These are phyloP conservation scores for Chlorella sp. DNA, from an alignment of 139 green algal species.

Conservation along the genomic window DNA sequence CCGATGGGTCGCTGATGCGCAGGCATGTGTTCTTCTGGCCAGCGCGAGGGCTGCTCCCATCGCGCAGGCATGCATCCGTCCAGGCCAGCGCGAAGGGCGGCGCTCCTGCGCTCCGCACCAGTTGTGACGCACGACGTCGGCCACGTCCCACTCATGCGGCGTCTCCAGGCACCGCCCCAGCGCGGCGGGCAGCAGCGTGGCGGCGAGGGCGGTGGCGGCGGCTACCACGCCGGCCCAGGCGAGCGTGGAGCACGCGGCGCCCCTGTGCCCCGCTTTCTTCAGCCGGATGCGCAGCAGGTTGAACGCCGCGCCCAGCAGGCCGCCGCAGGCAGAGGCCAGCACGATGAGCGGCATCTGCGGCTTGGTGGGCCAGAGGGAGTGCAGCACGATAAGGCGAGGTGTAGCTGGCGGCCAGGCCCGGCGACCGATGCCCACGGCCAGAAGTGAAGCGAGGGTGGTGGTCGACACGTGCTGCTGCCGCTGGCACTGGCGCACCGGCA, in stretches of 20 bases:
- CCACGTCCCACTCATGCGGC: conserved; percentile 31
- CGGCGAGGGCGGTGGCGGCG: not conserved
- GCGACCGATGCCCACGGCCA: no score
- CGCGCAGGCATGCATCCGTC: no score
- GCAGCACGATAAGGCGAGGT: no score
- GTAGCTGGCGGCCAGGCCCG: no score
- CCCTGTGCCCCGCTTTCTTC: conserved; percentile 60
- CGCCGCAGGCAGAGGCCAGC: conserved; percentile 60
- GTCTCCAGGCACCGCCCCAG: conserved; percentile 45
- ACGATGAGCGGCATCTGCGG: conserved; percentile 78
- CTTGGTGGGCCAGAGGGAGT: no score
- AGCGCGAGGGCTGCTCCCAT: no score
- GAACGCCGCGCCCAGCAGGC: conserved; percentile 77
- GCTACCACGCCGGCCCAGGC: conserved; percentile 6
- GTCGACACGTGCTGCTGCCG: conserved; percentile 64
- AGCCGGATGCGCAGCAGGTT: conserved; percentile 76
- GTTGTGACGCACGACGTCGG: conserved; percentile 25
- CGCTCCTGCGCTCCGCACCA: no score
- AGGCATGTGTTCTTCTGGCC: no score
- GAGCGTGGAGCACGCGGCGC: conserved; percentile 50
- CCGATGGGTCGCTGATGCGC: no score
- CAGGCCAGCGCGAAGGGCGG: no score
- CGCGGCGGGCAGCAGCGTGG: conserved; percentile 1
- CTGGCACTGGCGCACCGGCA: conserved; percentile 58
- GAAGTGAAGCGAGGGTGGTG: conserved; percentile 68